Evolutionary conservation across 1,139 yeast genomes (phyloP), one percentile per base, ranked within the genome.

Genomic region (Saccharomyces hybrid): DNA sequence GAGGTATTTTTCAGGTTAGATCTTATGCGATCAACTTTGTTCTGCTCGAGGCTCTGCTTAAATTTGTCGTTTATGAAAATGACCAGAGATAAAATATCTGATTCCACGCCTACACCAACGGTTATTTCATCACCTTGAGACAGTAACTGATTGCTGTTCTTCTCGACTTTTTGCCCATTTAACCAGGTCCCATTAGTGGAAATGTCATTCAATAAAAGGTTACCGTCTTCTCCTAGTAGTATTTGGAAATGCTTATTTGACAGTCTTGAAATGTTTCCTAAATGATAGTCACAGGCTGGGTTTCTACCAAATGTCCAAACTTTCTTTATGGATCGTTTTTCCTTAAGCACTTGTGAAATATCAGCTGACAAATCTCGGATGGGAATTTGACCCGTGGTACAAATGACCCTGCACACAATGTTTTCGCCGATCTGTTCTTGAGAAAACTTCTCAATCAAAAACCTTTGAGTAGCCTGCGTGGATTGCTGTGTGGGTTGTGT

Each of bases 61-160:
- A 86, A 82, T 34, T 59, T 60, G 42, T 68, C 71, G 55, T 69
- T 68, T 23, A 69, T 61, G 55, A 86, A 81, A 25, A 88, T 84
- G 41, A 90, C 84, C 63, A 90, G 83, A 54, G 85, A 76, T 25
- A 88, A 75, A 50, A 88, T 88, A 65, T 93, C 98, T 25, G 76
- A 75, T 1, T 85, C 78, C 3, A 90, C 87, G 3, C 97, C 98
- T n/a, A 83, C 76, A 0, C 98, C 98, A 0, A 91, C 87, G 0
- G 93, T 80, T 44, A 93, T 84, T 66, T 89, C 96, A 67, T 93
- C 99, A 4, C 98, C 97, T 64, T 89, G 96, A 47, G 85, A 84
- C 48, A 93, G 71, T 63, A 91, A 81, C 68, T 88, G 89, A 62
- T 89, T 88, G 51, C 86, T 82, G n/a, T 86, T 85, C 65, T 85